Evolutionary conservation across 2,329 filamentous ascomycete species (phyloP), one percentile per base, ranked within the genome.

Genomic region (Tolypocladium amazonense): DNA sequence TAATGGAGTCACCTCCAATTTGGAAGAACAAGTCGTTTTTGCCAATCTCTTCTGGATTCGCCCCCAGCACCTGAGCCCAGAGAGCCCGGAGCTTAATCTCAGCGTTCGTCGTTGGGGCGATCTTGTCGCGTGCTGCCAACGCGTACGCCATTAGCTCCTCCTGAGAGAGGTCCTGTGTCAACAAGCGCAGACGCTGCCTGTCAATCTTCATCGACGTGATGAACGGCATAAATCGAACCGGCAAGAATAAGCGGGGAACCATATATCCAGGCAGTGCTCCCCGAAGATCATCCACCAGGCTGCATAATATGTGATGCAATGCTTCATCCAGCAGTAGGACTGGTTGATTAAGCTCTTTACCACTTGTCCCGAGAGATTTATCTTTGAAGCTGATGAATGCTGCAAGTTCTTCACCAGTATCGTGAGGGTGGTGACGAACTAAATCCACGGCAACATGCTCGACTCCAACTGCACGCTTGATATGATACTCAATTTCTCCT

Each of bases 401-500:
- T 37, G 41, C 43, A 18, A 11, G 12, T 12, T 55, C 14, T 2
- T 25, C 33, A 9, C 25, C 5, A 2, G 9, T 12, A 8, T 14
- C 9, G 1, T 12, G 8, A 25, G 37, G 27, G 2, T 38, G 35
- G 2, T 20, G 54, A 14, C 39, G 47, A 4, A 61, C n/a, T 11
- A 63, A 59, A 27, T 61, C 61, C 33, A 58, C 59, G 23, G 18
- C 56, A 35, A 59, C 59, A 25, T 63, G 61, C 11, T 33, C 37
- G 20, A 56, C 52, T 8, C 52, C 56, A 5, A 57, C 37, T 3
- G 61, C 23, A 4, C 39, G 38, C 27, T 59, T 52, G 1, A 43
- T 45, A n/a, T 65, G 41, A 6, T 63, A 54, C 47, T 69, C 68
- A 5, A 70, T 41, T 43, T 68, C 67, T 0, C 62, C 65, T 14